These are phyloP conservation scores for Solanum pinnatisectum DNA, from an alignment of 257 asterid genomes.

Conservation along the genomic window DNA sequence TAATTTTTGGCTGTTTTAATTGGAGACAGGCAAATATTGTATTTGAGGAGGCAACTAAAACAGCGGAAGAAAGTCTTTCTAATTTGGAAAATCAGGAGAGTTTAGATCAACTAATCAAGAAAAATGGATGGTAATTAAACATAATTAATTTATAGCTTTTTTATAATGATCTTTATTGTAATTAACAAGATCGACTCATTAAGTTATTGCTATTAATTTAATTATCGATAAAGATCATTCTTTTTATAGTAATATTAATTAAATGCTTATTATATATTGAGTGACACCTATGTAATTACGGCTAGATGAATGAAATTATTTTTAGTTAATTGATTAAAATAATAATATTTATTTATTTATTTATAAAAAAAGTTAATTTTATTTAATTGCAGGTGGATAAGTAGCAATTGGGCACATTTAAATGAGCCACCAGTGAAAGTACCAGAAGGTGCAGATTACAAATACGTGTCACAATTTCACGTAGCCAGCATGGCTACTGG, in stretches of 20 bases:
- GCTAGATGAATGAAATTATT: neutral
- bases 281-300: no score
- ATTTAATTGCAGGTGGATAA: conserved; percentile 53
- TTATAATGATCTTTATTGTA: neutral
- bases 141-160: no score
- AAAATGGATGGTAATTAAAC: conserved; percentile 59
- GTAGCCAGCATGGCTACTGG: conserved; percentile 20
- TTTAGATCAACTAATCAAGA: conserved; percentile 36
- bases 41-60: conserved; percentile 19
- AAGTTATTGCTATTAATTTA: no score
- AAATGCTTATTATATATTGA: no score
- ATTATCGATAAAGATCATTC: no score
- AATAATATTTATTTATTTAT: no score
- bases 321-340: neutral
- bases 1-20: neutral
- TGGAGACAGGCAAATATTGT: conserved; percentile 16
- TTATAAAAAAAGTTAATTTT: neutral
- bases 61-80: neutral
- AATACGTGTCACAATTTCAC: conserved; percentile 56
- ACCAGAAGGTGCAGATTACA: conserved; percentile 28
- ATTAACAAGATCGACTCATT: no score
- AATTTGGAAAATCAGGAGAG: conserved; percentile 16
- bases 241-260: no score
- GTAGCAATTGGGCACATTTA: conserved; percentile 72
- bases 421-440: conserved; percentile 69